These are phyloP conservation scores for Penicillium cosmopolitanum DNA, from an alignment of 495 filamentous ascomycete genomes.

Conservation along the genomic window DNA sequence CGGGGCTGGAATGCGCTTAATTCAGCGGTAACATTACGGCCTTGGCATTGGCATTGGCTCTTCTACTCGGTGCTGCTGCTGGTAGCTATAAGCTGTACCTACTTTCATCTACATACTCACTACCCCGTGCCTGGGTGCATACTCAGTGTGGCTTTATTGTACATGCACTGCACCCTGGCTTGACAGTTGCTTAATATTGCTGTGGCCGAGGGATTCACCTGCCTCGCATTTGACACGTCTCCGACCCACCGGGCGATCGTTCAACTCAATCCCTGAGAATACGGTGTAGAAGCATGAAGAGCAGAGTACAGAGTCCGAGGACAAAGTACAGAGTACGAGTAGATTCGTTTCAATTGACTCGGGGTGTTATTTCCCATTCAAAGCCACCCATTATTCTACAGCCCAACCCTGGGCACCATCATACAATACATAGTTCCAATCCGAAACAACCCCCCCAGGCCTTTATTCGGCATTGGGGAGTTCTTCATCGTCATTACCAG, in stretches of 20 bases:
- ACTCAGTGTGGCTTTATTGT: not conserved
- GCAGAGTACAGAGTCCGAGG: too few species aligned
- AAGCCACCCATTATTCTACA: not conserved
- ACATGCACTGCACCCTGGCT: not conserved
- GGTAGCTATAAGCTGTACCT: too few species aligned
- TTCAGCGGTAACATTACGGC: constrained; percentile 25
- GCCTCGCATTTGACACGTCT: constrained; percentile 30
- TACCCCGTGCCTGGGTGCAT: not conserved
- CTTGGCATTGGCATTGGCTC: too few species aligned
- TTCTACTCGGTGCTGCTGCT: too few species aligned
- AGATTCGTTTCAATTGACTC: constrained; percentile 7
- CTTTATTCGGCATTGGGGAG: constrained; percentile 32
- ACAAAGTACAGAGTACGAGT: too few species aligned
- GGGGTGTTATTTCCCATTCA: not conserved
- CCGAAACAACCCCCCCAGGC: not conserved
- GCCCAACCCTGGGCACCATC: not conserved
- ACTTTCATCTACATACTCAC: too few species aligned
- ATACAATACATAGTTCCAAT: not conserved
- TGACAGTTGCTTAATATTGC: constrained; percentile 12
- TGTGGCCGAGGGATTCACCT: constrained; percentile 11
- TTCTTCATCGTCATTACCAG: constrained; percentile 47
- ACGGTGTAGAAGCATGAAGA: constrained; percentile 14
- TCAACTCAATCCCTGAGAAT: constrained; percentile 8
- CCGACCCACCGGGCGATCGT: constrained; percentile 26
- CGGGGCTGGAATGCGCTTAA: constrained; percentile 33